These are phyloP conservation scores for Breviolum minutum DNA, from an alignment of 73 alveolate genomes.

Conservation along the genomic window DNA sequence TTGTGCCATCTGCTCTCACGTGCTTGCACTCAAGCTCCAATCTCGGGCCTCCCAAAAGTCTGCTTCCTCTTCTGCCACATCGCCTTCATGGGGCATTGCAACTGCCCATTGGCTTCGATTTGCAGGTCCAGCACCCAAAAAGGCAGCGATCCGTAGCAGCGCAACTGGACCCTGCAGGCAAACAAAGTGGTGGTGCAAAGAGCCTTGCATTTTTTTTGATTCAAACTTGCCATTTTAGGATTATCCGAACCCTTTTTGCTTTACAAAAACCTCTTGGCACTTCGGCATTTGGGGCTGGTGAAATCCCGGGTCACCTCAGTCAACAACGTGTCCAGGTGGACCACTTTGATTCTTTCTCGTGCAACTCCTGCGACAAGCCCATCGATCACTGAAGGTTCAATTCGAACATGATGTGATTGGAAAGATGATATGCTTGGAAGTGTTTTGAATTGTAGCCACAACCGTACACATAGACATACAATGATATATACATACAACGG, in stretches of 20 bases:
- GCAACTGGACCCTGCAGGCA: slow-evolving; percentile 30
- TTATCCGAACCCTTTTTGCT: neutral
- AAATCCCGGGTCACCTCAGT: neutral
- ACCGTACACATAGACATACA: neutral
- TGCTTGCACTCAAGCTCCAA: too few species aligned
- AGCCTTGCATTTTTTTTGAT: neutral
- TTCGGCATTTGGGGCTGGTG: neutral
- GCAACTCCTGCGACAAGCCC: neutral
- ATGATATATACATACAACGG: neutral
- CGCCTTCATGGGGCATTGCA: neutral
- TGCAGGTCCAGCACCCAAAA: slow-evolving; percentile 32
- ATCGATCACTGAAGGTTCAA: neutral
- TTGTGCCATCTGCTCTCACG: neutral
- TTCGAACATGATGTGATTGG: neutral
- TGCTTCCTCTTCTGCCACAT: neutral
- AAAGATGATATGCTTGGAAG: neutral
- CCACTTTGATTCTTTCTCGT: slow-evolving; percentile 25
- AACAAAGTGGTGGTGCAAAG: neutral
- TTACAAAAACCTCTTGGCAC: neutral
- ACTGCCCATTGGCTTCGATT: neutral
- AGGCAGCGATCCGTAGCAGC: slow-evolving; percentile 42
- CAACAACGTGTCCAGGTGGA: slow-evolving; percentile 35
- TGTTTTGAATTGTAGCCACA: neutral
- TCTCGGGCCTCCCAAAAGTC: slow-evolving; percentile 21
- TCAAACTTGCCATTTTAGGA: neutral